A percentile compares a stretch with the other conserved stretches of the same genome.
Conservation (phyloP, 2,329 filamentous ascomycete species). For the Neonectria neomacrospora region DNA sequence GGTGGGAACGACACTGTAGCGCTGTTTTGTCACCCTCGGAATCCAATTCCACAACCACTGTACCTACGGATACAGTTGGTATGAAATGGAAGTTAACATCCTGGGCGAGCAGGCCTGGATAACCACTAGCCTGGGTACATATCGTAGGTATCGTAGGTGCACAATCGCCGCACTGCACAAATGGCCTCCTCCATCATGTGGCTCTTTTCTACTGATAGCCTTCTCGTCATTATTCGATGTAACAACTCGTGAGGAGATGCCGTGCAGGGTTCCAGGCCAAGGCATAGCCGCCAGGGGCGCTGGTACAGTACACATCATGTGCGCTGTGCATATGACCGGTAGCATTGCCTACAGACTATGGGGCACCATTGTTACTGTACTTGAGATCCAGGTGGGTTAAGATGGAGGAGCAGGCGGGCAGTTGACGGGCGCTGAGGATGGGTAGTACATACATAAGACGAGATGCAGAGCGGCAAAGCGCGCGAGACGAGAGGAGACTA, state of each 20-base stretch:
- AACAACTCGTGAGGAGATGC: conserved; percentile 11
- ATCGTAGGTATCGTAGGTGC: conserved; percentile 1
- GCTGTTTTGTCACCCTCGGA: background rate
- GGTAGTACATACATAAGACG: background rate
- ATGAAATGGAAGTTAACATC: too few relatives aligned
- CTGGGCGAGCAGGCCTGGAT: background rate
- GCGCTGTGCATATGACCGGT: background rate
- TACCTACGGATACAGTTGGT: too few relatives aligned
- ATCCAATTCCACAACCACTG: background rate
- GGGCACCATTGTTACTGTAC: background rate
- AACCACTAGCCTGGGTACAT: background rate
- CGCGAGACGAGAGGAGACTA: conserved; percentile 7
- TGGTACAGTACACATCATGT: background rate
- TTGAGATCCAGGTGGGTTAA: conserved; percentile 9
- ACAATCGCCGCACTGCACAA: conserved; percentile 2
- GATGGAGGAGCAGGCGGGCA: conserved; percentile 13
- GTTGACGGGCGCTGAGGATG: background rate
- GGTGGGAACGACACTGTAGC: background rate
- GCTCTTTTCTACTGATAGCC: background rate
- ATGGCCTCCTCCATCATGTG: conserved; percentile 1
- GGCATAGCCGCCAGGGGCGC: background rate
- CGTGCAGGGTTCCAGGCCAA: conserved; percentile 12
- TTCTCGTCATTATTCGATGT: conserved; percentile 8
- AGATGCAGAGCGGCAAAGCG: background rate
- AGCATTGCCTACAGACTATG: background rate